A percentile compares a stretch with the other conserved stretches of the same genome.
These are phyloP conservation scores for Aquilaria sinensis DNA, from an alignment of 345 rosid species.

Conservation along the genomic window DNA sequence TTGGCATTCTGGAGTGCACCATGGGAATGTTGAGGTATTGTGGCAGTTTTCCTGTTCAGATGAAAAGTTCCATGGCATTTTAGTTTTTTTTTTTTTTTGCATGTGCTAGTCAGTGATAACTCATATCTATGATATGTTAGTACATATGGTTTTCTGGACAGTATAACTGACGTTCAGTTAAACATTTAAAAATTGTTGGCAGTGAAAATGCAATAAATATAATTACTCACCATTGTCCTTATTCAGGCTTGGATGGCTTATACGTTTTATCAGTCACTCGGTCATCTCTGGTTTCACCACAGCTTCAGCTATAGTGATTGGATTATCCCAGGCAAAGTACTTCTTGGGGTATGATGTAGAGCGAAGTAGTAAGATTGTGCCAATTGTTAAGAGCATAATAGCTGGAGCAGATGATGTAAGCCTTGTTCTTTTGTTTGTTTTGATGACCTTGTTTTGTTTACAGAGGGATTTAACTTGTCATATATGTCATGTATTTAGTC, in stretches of 20 bases:
- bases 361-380: constrained; percentile 86
- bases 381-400: constrained; percentile 82
- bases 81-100: background rate
- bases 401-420: constrained; percentile 79
- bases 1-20: constrained; percentile 84
- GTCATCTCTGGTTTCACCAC: constrained; percentile 98
- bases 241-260: constrained; percentile 96
- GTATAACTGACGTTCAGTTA: too few relatives aligned
- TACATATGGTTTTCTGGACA: too few relatives aligned
- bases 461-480: constrained; percentile 3
- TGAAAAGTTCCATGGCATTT: background rate
- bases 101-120: background rate
- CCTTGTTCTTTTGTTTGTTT: constrained; percentile 8
- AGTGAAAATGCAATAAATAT: too few relatives aligned
- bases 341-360: constrained; percentile 82
- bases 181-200: too few relatives aligned
- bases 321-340: constrained; percentile 87
- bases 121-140: background rate
- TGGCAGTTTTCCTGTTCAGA: constrained; percentile 3
- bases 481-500: background rate
- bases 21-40: constrained; percentile 93
- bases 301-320: constrained; percentile 96
- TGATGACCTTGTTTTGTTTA: background rate
- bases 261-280: constrained; percentile 98
- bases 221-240: background rate